phyloP scores from a whole-genome alignment of 371 early-diverging fungal genomes.

The Batrachochytrium dendrobatidis region DNA sequence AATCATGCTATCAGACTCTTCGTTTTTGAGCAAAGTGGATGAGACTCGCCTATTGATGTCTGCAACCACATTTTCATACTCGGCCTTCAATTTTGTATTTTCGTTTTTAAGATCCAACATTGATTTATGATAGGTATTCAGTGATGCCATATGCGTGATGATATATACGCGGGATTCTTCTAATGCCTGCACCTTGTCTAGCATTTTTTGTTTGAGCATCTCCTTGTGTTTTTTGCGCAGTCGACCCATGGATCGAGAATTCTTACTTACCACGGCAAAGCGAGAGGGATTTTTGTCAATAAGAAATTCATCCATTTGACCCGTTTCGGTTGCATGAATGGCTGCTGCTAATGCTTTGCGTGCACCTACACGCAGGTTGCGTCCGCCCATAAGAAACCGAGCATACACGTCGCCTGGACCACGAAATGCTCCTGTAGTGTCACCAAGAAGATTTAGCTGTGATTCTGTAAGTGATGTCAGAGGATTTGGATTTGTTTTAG shows the following conservation, averaged over 20 bases:
- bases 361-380: constrained; percentile 2
- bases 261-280: constrained; percentile 7
- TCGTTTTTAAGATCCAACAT: constrained; percentile 15
- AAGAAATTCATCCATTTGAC: neutral
- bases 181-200: constrained; percentile 21
- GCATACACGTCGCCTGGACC: constrained; percentile 22
- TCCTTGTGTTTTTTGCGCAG: constrained; percentile 21
- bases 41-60: constrained; percentile 20
- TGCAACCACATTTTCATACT: constrained; percentile 7
- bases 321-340: constrained; percentile 6
- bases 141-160: constrained; percentile 22
- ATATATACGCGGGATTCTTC: constrained; percentile 30
- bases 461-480: constrained; percentile 18
- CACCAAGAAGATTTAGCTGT: constrained; percentile 23
- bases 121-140: constrained; percentile 21
- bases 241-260: constrained; percentile 14
- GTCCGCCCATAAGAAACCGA: constrained; percentile 16
- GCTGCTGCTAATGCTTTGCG: constrained; percentile 1
- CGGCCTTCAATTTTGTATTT: constrained; percentile 14
- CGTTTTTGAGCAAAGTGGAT: constrained; percentile 20
- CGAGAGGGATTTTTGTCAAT: constrained; percentile 5
- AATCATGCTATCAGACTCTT: constrained; percentile 12
- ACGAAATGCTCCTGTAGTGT: constrained; percentile 20
- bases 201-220: constrained; percentile 14
- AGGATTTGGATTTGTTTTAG: neutral